Conservation (phyloP, 208 protist genomes). For the Naegleria lovaniensis region DNA sequence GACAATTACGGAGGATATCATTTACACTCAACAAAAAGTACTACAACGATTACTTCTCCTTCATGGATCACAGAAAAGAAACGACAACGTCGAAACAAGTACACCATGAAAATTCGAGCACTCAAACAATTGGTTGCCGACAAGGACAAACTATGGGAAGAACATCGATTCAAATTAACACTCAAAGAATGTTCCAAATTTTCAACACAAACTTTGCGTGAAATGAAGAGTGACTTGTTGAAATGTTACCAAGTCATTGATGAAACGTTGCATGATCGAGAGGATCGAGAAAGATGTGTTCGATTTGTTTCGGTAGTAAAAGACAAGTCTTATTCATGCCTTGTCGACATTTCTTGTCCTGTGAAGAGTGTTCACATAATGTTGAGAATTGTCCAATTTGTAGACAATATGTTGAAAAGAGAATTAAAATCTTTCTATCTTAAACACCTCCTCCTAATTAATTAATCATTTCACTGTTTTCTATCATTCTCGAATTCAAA, state of each 20-base stretch:
- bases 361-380: not conserved
- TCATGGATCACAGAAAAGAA: not conserved
- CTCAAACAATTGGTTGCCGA: not conserved
- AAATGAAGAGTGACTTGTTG: not conserved
- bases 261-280: not conserved
- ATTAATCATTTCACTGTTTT: no score
- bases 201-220: not conserved
- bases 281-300: not conserved
- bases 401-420: not conserved
- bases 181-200: not conserved
- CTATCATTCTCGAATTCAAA: no score
- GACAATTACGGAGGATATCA: no score
- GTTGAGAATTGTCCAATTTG: not conserved
- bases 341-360: not conserved
- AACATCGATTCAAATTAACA: not conserved
- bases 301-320: not conserved
- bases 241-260: not conserved
- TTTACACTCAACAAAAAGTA: no score
- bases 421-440: not conserved
- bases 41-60: not conserved
- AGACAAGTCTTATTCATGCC: not conserved
- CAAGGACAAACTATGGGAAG: not conserved
- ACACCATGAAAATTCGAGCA: not conserved
- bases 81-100: not conserved
- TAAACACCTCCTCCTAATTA: no score